phyloP scores from a whole-genome alignment of 257 asterid species.

The Verbascum thapsus region DNA sequence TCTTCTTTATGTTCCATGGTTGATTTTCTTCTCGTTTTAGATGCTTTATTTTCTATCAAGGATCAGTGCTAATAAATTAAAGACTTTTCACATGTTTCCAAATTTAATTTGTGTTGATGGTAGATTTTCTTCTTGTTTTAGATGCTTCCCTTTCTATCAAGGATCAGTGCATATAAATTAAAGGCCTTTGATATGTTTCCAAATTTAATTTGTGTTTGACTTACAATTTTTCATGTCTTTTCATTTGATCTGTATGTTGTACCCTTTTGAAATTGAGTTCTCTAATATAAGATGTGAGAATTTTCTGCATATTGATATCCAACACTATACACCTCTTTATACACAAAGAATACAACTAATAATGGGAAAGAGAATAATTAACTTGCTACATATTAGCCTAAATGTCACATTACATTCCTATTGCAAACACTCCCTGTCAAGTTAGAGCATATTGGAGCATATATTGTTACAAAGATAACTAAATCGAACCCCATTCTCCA shows the following conservation, averaged over 20 bases:
- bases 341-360: too few species aligned
- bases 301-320: too few species aligned
- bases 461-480: too few species aligned
- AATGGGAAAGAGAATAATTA: too few species aligned
- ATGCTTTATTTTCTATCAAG: slow-evolving; percentile 25
- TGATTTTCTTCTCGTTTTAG: slow-evolving; percentile 12
- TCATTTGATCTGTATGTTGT: too few species aligned
- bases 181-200: slow-evolving; percentile 16
- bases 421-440: too few species aligned
- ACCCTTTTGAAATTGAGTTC: slow-evolving; percentile 6
- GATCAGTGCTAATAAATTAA: background rate
- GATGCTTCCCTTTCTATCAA: slow-evolving; percentile 25
- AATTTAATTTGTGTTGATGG: background rate
- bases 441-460: too few species aligned
- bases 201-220: slow-evolving; percentile 2
- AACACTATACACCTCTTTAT: too few species aligned
- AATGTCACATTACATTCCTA: too few species aligned
- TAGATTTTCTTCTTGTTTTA: slow-evolving; percentile 12
- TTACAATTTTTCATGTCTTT: slow-evolving; percentile 20
- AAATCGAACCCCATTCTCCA: too few species aligned
- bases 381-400: too few species aligned
- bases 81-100: slow-evolving; percentile 16
- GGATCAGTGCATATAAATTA: background rate
- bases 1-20: slow-evolving; percentile 12
- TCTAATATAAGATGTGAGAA: too few species aligned